These are phyloP conservation scores for Scheffersomyces insectosa DNA, from an alignment of 1,139 yeast genomes.

Conservation along the genomic window DNA sequence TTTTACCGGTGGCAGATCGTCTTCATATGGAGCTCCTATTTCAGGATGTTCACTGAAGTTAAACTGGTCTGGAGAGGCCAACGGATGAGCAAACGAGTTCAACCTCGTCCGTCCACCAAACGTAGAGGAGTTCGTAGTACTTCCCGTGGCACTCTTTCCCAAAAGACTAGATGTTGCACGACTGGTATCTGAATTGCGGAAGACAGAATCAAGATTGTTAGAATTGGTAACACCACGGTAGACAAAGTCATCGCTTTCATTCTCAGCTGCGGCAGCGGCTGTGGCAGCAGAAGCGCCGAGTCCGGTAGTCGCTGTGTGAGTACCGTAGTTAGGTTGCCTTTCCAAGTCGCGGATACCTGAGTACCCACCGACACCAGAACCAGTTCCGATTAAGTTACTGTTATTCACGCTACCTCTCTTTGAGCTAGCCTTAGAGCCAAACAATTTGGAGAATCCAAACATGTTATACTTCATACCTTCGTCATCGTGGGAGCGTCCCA, in stretches of 20 bases:
- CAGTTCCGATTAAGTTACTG: slow-evolving; percentile 6
- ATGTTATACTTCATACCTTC: slow-evolving; percentile 5
- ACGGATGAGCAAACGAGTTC: slow-evolving; percentile 8
- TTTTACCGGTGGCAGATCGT: slow-evolving; percentile 4
- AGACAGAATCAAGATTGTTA: slow-evolving; percentile 45
- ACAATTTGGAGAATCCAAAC: slow-evolving; percentile 31
- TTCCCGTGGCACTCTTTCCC: slow-evolving; percentile 13
- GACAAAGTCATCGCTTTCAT: slow-evolving; percentile 32
- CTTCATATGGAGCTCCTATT: slow-evolving; percentile 6
- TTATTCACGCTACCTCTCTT: slow-evolving; percentile 3
- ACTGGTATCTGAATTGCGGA: slow-evolving; percentile 27
- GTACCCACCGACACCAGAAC: slow-evolving; percentile 8
- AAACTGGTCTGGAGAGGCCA: slow-evolving; percentile 16
- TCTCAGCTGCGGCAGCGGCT: slow-evolving; percentile 11
- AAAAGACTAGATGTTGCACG: slow-evolving; percentile 16
- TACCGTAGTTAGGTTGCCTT: slow-evolving; percentile 20
- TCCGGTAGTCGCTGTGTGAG: slow-evolving; percentile 12
- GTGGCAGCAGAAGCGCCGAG: slow-evolving; percentile 13
- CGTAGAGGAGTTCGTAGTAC: slow-evolving; percentile 4
- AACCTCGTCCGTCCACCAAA: slow-evolving; percentile 6
- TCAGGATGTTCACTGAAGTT: slow-evolving; percentile 16
- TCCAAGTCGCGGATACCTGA: slow-evolving; percentile 24
- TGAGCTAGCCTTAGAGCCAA: slow-evolving; percentile 26
- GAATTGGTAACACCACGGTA: slow-evolving; percentile 50
- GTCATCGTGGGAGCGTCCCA: not conserved